phyloP scores from a whole-genome alignment of 2,329 filamentous ascomycete species.

The Neonectria magnoliae region DNA sequence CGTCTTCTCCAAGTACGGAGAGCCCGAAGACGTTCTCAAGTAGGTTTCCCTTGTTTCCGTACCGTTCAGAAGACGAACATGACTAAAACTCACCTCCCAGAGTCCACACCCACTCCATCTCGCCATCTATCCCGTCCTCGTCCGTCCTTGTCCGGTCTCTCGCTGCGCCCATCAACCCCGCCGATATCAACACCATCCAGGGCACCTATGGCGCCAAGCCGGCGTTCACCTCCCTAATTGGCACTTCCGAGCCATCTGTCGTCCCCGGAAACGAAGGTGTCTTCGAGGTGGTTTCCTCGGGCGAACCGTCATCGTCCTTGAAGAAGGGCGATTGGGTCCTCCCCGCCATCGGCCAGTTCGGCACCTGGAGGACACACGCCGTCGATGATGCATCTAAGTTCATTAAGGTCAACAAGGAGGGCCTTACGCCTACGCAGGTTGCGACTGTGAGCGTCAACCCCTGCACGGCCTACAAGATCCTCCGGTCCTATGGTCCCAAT shows the following conservation, averaged over 20 bases:
- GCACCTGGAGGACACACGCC: conserved; percentile 95
- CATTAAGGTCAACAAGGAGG: conserved; percentile 75
- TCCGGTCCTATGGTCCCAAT: conserved; percentile 76
- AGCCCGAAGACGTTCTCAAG: conserved; percentile 76
- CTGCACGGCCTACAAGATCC: conserved; percentile 92
- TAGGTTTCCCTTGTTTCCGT: conserved; percentile 45
- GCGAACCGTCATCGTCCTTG: conserved; percentile 65
- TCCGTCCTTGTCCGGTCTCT: conserved; percentile 85
- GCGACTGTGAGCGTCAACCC: conserved; percentile 94
- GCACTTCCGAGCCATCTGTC: conserved; percentile 79
- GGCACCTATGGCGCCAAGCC: conserved; percentile 93
- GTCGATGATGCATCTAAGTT: conserved; percentile 68
- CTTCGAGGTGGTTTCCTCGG: conserved; percentile 83
- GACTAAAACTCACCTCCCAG: conserved; percentile 46
- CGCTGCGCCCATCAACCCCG: conserved; percentile 92
- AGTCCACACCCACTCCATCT: conserved; percentile 80
- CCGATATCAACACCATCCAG: conserved; percentile 98
- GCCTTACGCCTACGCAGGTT: conserved; percentile 79
- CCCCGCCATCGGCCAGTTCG: conserved; percentile 82
- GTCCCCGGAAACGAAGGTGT: conserved; percentile 92
- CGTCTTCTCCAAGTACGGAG: conserved; percentile 78
- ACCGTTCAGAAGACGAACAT: background rate
- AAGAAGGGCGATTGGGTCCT: conserved; percentile 92
- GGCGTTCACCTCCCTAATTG: conserved; percentile 77
- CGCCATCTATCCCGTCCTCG: conserved; percentile 72